Evolutionary conservation across 306 rosid genomes (phyloP).

Genomic region (Cotoneaster glaucophyllus): DNA sequence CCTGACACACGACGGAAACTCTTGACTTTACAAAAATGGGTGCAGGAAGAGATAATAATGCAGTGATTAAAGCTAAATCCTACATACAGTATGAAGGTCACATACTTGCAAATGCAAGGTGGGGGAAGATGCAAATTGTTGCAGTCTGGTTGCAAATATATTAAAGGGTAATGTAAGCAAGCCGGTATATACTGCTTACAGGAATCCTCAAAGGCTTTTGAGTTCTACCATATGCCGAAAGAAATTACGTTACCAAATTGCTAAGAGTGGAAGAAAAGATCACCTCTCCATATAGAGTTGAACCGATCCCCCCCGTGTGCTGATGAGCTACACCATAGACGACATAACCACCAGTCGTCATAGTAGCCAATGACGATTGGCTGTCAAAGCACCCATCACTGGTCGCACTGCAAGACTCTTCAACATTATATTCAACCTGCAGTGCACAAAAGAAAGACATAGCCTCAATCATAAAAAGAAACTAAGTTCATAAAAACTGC

Average conservation of each 20-base stretch:
- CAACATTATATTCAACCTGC: conserved; percentile 58
- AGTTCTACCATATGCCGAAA: background rate
- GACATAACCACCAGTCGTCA: conserved; percentile 49
- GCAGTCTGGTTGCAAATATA: background rate
- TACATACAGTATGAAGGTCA: background rate
- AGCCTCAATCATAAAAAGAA: background rate
- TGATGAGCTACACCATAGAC: conserved; percentile 79
- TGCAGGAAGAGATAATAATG: background rate
- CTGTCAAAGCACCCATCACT: conserved; percentile 25
- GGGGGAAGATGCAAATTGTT: background rate
- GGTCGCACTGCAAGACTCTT: conserved; percentile 37
- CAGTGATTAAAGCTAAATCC: background rate
- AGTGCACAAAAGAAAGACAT: conserved; percentile 2
- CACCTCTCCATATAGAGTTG: conserved; percentile 68
- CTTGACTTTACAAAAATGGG: background rate
- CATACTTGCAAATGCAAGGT: background rate
- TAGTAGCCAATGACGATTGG: conserved; percentile 22
- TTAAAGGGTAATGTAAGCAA: background rate
- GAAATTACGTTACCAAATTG: background rate
- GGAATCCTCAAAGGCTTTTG: background rate
- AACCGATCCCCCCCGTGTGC: conserved; percentile 60
- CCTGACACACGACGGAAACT: background rate
- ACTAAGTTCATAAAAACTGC: background rate
- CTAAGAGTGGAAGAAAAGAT: background rate
- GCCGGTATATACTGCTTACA: background rate